These are phyloP conservation scores for Aegilops umbellulata DNA, from an alignment of 176 grass and related monocot species.

Conservation along the genomic window DNA sequence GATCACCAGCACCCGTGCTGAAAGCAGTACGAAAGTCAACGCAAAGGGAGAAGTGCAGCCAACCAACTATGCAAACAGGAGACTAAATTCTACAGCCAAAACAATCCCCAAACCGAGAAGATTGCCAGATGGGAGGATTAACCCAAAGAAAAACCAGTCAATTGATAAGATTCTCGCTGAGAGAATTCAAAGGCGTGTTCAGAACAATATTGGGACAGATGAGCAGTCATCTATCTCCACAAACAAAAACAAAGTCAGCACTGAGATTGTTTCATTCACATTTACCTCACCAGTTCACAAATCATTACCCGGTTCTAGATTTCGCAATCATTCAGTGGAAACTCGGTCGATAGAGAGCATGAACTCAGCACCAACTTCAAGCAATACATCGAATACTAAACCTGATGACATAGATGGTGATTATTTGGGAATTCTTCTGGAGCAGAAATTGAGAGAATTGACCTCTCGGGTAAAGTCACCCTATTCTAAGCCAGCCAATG, in stretches of 20 bases:
- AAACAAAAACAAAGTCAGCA: slow-evolving; percentile 55
- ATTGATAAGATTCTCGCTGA: slow-evolving; percentile 40
- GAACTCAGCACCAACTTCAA: slow-evolving; percentile 28
- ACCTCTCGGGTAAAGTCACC: slow-evolving; percentile 53
- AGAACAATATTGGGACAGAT: slow-evolving; percentile 77
- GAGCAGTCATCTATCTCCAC: slow-evolving; percentile 40
- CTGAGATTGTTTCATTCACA: slow-evolving; percentile 94
- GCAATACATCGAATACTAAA: slow-evolving; percentile 10
- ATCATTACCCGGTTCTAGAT: slow-evolving; percentile 32
- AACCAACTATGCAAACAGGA: slow-evolving; percentile 27
- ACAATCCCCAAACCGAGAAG: slow-evolving; percentile 47
- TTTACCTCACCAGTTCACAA: slow-evolving; percentile 88
- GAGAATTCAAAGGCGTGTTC: slow-evolving; percentile 54
- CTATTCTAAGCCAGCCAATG: slow-evolving; percentile 49
- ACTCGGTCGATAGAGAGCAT: slow-evolving; percentile 20
- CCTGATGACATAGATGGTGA: slow-evolving; percentile 60
- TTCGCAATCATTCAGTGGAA: slow-evolving; percentile 32
- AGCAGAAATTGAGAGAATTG: slow-evolving; percentile 88
- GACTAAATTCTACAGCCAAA: slow-evolving; percentile 36
- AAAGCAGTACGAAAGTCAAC: slow-evolving; percentile 23
- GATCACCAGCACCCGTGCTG: slow-evolving; percentile 28
- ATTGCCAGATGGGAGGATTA: slow-evolving; percentile 33
- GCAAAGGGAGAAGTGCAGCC: slow-evolving; percentile 39
- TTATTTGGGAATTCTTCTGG: slow-evolving; percentile 83
- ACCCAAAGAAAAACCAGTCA: slow-evolving; percentile 43